A percentile compares a stretch with the other conserved stretches of the same genome.
Evolutionary conservation across 2,329 filamentous ascomycete species (phyloP).

Genomic region (Cercospora sesami): DNA sequence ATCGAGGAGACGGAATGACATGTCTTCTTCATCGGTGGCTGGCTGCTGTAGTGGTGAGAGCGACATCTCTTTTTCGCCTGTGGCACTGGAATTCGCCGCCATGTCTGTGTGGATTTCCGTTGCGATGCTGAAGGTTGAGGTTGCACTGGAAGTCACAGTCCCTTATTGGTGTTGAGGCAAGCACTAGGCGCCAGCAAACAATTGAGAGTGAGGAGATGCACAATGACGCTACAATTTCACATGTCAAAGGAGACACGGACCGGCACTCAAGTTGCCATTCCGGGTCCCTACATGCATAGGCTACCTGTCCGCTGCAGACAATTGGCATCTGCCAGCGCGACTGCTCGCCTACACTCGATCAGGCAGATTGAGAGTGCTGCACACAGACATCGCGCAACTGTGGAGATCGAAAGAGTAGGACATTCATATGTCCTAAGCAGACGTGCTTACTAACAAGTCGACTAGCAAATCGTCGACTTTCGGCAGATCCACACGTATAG

Average conservation of each 20-base stretch:
- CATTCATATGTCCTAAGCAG: background rate
- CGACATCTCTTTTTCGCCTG: background rate
- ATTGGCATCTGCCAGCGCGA: background rate
- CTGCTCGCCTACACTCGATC: background rate
- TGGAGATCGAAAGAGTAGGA: background rate
- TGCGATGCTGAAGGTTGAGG: background rate
- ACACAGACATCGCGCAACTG: too few relatives aligned
- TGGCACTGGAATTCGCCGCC: background rate
- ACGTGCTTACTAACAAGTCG: background rate
- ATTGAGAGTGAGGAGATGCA: background rate
- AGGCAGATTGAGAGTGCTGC: background rate
- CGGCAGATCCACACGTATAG: background rate
- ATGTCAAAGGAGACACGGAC: background rate
- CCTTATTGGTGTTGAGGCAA: background rate
- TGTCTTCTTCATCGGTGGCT: background rate
- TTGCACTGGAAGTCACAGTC: background rate
- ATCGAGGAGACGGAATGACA: background rate
- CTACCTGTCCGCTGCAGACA: background rate
- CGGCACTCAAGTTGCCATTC: background rate
- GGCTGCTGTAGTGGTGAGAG: background rate
- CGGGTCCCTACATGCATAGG: background rate
- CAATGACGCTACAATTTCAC: background rate
- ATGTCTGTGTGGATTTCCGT: background rate
- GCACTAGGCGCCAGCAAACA: background rate
- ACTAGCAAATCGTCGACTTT: background rate